These are phyloP conservation scores for Exobasidium cylindrosporum DNA, from an alignment of 1,284 basidiomycete species.

Conservation along the genomic window DNA sequence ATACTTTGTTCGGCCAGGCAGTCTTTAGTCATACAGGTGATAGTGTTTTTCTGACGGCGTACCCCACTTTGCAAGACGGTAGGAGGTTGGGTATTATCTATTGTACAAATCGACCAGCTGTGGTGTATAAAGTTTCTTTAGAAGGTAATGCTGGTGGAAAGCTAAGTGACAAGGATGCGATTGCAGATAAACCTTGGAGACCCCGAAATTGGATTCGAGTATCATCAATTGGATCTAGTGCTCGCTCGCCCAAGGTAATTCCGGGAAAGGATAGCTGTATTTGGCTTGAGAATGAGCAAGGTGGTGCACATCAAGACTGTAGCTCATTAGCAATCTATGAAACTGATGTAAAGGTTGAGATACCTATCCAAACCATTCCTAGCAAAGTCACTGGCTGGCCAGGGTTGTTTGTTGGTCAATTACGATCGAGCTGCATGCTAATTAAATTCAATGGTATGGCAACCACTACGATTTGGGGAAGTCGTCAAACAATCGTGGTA, in stretches of 20 bases:
- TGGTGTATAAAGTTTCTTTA: conserved; percentile 52
- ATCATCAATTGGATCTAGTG: conserved; percentile 59
- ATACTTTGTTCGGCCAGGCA: conserved; percentile 63
- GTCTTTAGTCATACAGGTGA: conserved; percentile 59
- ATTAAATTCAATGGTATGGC: conserved; percentile 54
- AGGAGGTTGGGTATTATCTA: conserved; percentile 64
- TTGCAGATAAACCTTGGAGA: neutral
- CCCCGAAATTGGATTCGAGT: conserved; percentile 33
- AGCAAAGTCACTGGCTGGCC: conserved; percentile 50
- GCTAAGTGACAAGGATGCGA: neutral
- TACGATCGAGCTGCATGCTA: conserved; percentile 61
- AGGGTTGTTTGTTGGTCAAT: conserved; percentile 64
- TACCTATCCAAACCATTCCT: conserved; percentile 1
- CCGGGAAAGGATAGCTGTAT: conserved; percentile 55
- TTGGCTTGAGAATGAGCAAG: conserved; percentile 63
- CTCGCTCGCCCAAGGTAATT: conserved; percentile 62
- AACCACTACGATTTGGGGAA: conserved; percentile 60
- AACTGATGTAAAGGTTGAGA: neutral
- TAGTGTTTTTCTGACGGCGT: conserved; percentile 64
- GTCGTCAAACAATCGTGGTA: conserved; percentile 1
- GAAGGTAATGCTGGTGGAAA: neutral
- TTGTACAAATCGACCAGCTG: conserved; percentile 66
- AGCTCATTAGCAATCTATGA: conserved; percentile 57
- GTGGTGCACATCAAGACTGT: conserved; percentile 66
- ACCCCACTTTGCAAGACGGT: conserved; percentile 63